Evolutionary conservation across 257 asterid genomes (phyloP), one percentile per base, ranked within the genome.

Genomic region (Gynochthodes officinalis): DNA sequence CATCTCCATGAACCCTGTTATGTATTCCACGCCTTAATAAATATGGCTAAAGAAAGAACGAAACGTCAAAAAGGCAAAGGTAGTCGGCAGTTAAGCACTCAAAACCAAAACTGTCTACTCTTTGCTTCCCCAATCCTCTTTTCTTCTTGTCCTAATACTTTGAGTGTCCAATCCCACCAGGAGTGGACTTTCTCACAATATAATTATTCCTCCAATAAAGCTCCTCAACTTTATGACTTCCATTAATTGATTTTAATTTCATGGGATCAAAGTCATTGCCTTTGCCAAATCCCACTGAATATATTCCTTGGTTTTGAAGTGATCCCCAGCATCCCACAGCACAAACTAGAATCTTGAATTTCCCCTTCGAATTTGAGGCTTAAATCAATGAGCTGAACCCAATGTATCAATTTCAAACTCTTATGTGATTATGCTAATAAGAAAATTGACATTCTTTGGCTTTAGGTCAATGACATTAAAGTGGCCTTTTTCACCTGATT

Each of bases 31-130:
- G 72, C 46, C 46, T 35, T 35, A n/a, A 9, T 67, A 48, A 10
- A 18, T 8, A 50, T 33, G 19, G 6, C 30, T 23, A 15, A 33
- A 4, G 21, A 15, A 3, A 44, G 30, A 21, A 64, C 28, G 66
- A 69, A 60, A 72, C 76, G 82, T 77, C 73, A 77, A 82, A 84
- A 69, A 75, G 67, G 70, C 69, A 32, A 58, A 78, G 78, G 77
- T 19, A 14, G 54, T 81, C 33, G 85, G 84, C 62, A 76, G 73
- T 55, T 71, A 33, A 66, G 84, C 92, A 82, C 91, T 79, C 42
- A 59, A 63, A 53, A 54, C 78, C 49, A 42, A 66, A 64, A 39
- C 35, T 53, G 39, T 25, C 4, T 3, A 6, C 30, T 21, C 55
- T n/a, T 27, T 23, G 39, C 21, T 5, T 19, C 44, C 27, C 16